These are phyloP conservation scores for Eimeria zaria DNA, from an alignment of 169 alveolate genomes.

Conservation along the genomic window DNA sequence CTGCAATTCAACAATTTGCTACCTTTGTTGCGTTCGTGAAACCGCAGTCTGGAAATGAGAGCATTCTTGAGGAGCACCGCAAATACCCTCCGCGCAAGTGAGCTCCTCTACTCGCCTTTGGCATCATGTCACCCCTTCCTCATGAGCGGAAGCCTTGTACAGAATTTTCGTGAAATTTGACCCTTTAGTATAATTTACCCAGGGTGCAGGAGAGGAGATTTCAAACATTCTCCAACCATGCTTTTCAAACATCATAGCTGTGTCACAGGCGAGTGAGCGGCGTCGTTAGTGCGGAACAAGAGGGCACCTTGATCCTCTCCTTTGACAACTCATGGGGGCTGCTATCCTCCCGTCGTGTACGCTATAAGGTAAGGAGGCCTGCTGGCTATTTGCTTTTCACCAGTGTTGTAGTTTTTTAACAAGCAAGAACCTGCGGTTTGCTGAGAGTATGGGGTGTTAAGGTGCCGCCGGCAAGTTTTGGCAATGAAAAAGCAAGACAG, in stretches of 20 bases:
- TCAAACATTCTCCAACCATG: not conserved
- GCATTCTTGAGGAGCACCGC: slow-evolving; percentile 66
- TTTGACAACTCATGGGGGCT: slow-evolving; percentile 86
- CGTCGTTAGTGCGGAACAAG: slow-evolving; percentile 64
- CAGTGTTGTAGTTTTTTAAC: not conserved
- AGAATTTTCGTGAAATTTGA: not conserved
- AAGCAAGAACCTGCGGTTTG: not conserved
- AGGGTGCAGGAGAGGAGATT: not conserved
- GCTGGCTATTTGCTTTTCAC: not conserved
- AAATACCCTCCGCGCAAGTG: slow-evolving; percentile 75
- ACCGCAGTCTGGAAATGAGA: slow-evolving; percentile 63
- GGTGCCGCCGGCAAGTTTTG: not conserved
- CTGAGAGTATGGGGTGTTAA: not conserved
- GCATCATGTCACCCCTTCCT: not conserved
- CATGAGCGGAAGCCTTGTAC: not conserved
- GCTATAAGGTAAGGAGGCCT: slow-evolving; percentile 39
- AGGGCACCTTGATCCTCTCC: slow-evolving; percentile 68
- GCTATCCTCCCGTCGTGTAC: slow-evolving; percentile 83
- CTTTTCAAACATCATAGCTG: not conserved
- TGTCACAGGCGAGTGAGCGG: slow-evolving; percentile 80
- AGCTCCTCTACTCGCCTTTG: not conserved
- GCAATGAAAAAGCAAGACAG: not conserved
- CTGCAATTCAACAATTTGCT: not conserved
- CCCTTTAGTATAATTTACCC: not conserved
- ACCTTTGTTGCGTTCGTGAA: not conserved